phyloP scores from a whole-genome alignment of 306 rosid genomes.

The Lupinus albus region DNA sequence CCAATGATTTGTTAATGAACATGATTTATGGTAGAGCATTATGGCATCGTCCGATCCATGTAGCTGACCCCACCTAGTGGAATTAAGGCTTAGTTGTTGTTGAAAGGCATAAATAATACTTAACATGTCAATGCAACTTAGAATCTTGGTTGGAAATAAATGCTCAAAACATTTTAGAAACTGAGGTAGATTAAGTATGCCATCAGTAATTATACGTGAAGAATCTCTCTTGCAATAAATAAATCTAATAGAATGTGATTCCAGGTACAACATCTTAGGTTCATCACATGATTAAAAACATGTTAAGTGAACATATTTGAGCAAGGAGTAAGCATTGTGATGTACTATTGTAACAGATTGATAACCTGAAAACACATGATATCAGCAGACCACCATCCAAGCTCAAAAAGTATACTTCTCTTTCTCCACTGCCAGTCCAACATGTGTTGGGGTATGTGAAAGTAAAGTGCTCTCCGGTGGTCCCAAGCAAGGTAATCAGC shows the following conservation, averaged over 20 bases:
- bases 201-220: constrained; percentile 10
- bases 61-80: too few species aligned
- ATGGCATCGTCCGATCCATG: too few species aligned
- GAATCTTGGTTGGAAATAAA: constrained; percentile 24
- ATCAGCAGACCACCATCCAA: constrained; percentile 87
- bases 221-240: constrained; percentile 12
- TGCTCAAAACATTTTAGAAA: constrained; percentile 8
- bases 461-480: constrained; percentile 72
- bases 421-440: constrained; percentile 92
- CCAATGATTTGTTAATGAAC: too few species aligned
- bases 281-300: constrained; percentile 5
- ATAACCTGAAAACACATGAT: constrained; percentile 93
- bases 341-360: constrained; percentile 28
- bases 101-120: constrained; percentile 16
- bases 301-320: constrained; percentile 20
- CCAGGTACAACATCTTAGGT: constrained; percentile 21
- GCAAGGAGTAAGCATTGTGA: constrained; percentile 29
- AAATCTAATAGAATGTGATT: constrained; percentile 24
- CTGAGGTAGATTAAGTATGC: constrained; percentile 15
- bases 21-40: too few species aligned
- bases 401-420: constrained; percentile 65
- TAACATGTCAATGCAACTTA: constrained; percentile 24
- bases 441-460: constrained; percentile 65
- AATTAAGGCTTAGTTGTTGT: too few species aligned
- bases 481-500: constrained; percentile 83